A percentile compares a stretch with the other conserved stretches of the same genome.
These are phyloP conservation scores for Stenogyne calaminthoides DNA, from an alignment of 305 asterid species.

Conservation along the genomic window DNA sequence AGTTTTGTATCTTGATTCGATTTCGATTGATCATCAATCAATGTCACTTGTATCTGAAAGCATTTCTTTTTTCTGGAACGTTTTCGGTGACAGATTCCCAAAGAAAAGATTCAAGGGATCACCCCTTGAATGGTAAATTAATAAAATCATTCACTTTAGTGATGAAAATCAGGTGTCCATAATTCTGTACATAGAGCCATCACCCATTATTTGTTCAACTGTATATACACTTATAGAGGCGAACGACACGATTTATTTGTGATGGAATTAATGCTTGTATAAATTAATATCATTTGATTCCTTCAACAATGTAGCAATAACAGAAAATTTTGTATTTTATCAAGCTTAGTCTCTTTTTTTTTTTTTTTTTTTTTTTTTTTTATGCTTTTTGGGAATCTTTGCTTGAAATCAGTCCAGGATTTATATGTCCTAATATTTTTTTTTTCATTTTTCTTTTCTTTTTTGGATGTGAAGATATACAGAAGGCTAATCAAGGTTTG, in stretches of 20 bases:
- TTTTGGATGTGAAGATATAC: not conserved
- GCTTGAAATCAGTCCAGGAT: not conserved
- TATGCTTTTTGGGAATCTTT: not conserved
- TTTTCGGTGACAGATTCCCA: constrained; percentile 33
- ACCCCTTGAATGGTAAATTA: constrained; percentile 21
- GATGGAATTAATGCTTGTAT: constrained; percentile 17
- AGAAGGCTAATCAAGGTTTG: constrained; percentile 26
- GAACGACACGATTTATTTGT: not conserved
- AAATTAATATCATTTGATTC: constrained; percentile 2
- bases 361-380: not conserved
- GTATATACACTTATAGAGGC: constrained; percentile 18
- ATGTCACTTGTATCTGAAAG: constrained; percentile 11
- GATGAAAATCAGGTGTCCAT: constrained; percentile 24
- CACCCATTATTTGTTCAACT: constrained; percentile 27
- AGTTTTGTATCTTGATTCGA: not conserved
- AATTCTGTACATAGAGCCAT: constrained; percentile 30
- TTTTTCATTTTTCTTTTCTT: not conserved
- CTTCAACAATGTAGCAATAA: constrained; percentile 13
- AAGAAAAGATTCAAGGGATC: constrained; percentile 26
- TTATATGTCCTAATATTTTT: not conserved
- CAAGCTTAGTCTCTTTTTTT: not conserved
- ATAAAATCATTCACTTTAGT: constrained; percentile 2
- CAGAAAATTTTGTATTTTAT: not conserved
- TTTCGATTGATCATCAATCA: not conserved
- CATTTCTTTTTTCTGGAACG: not conserved